Base-by-base conservation (phyloP, 768 basidiomycete species). In the Termitomyces sp. region DNA sequence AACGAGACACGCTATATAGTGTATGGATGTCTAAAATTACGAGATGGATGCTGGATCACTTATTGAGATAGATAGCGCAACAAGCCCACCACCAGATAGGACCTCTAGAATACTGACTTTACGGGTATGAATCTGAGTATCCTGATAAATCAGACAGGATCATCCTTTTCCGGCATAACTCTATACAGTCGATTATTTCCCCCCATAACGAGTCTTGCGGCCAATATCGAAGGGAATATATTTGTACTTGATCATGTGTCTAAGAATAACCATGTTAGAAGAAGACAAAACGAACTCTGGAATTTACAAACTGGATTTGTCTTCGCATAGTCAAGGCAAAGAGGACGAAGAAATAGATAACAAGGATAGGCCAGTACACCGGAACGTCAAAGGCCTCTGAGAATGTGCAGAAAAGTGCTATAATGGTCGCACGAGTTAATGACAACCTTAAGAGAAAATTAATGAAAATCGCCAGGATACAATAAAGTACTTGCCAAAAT, bases 171-270 rank as follows among this genome's bases (percentile, higher is more conserved):
- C 36, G 8, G 45, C 24, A 30, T 16, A n/a, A 10, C 53, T 54
- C 52, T 45, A 57, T 13, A 46, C 45, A 22, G 42, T 32, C 32
- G 14, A 48, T 69, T 74, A 86, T 68, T 81, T 82, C 59, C 75
- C 64, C 54, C 77, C 75, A 50, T 95, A 98, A 46, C 90, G 85
- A 58, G 90, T 79, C 77, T 98, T 98, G 68, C 94, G 88, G 32
- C 94, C 96, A 59, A 98, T 81, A 69, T 98, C 96, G 73, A 95
- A 98, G 24, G 95, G 94, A 59, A 95, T 78, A 74, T 94, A 98
- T 71, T 93, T 93, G 79, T 98, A 98, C 73, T 97, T 97, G 78
- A 97, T 89, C 96, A 98, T 98, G 73, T 99, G 96, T 66, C 93
- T 95, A 66, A 18, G 54, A 40, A 26, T 18, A 24, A n/a, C 30